Percentiles rank a stretch among this genome's conserved stretches.
These are phyloP conservation scores for Kurtzmaniella fragi DNA, from an alignment of 805 yeast species.

Conservation along the genomic window DNA sequence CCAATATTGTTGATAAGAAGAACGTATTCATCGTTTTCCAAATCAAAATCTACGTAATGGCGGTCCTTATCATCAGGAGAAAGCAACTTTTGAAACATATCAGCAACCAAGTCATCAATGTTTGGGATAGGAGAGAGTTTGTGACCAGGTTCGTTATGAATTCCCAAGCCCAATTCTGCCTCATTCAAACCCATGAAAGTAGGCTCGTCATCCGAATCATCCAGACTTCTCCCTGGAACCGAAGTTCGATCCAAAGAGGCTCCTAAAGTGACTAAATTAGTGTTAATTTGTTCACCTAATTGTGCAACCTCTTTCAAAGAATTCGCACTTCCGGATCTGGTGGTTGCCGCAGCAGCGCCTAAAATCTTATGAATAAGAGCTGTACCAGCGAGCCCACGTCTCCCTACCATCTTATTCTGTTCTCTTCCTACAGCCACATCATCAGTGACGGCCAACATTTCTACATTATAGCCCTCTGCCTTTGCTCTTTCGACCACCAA, in stretches of 20 bases:
- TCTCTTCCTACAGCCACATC: constrained; percentile 92
- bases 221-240: constrained; percentile 68
- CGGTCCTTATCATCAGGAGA: constrained; percentile 69
- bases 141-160: constrained; percentile 89
- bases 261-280: constrained; percentile 77
- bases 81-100: constrained; percentile 58
- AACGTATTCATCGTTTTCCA: constrained; percentile 57
- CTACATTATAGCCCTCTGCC: constrained; percentile 67
- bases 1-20: constrained; percentile 82
- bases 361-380: constrained; percentile 78
- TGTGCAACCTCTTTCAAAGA: constrained; percentile 47
- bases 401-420: constrained; percentile 87
- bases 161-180: constrained; percentile 92
- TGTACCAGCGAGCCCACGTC: constrained; percentile 94
- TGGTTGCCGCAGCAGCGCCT: constrained; percentile 56
- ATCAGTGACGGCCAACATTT: constrained; percentile 76
- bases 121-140: constrained; percentile 64
- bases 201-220: constrained; percentile 29
- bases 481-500: constrained; percentile 85
- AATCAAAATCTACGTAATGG: constrained; percentile 66
- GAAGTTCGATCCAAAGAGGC: constrained; percentile 86
- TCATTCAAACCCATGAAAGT: constrained; percentile 48
- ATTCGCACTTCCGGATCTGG: constrained; percentile 24
- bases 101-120: constrained; percentile 51
- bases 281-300: constrained; percentile 58